Conservation (phyloP, 164 flowering plant species). For the Cinnamomum micranthum region DNA sequence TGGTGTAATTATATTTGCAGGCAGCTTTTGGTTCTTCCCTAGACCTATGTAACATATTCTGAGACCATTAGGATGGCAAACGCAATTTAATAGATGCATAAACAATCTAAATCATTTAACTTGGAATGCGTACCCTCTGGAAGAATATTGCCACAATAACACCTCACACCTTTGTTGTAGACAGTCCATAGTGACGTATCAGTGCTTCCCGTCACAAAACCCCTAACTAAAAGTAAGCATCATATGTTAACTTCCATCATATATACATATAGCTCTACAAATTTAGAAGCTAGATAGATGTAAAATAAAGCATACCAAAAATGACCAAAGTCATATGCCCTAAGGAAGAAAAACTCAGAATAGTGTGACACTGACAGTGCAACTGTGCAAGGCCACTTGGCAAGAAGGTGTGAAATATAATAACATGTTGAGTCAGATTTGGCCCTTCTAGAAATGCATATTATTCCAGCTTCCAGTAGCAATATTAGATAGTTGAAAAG, state of each 20-base stretch:
- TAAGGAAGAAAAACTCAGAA: no score
- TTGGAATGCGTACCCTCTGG: constrained; percentile 57
- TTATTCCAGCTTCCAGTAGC: no score
- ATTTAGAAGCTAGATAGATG: not conserved
- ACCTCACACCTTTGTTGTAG: constrained; percentile 81
- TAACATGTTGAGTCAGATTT: not conserved
- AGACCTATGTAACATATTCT: constrained; percentile 41
- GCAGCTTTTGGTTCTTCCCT: constrained; percentile 78
- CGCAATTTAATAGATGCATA: not conserved
- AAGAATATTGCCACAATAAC: constrained; percentile 88
- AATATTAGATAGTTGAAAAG: not conserved
- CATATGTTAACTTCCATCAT: not conserved
- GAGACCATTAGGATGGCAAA: constrained; percentile 7
- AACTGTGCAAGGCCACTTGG: not conserved
- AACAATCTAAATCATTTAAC: not conserved
- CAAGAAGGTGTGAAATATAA: not conserved
- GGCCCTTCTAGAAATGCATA: not conserved
- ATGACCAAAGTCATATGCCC: no score
- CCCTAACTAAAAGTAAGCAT: constrained; percentile 57
- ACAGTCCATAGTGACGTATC: constrained; percentile 98
- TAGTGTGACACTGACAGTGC: no score
- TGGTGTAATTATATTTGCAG: constrained; percentile 82
- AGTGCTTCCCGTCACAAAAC: constrained; percentile 93
- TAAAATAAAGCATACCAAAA: not conserved
- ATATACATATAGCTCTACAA: not conserved